Conservation (phyloP, 2,329 filamentous ascomycete genomes). For the Diplodia intermedia region DNA sequence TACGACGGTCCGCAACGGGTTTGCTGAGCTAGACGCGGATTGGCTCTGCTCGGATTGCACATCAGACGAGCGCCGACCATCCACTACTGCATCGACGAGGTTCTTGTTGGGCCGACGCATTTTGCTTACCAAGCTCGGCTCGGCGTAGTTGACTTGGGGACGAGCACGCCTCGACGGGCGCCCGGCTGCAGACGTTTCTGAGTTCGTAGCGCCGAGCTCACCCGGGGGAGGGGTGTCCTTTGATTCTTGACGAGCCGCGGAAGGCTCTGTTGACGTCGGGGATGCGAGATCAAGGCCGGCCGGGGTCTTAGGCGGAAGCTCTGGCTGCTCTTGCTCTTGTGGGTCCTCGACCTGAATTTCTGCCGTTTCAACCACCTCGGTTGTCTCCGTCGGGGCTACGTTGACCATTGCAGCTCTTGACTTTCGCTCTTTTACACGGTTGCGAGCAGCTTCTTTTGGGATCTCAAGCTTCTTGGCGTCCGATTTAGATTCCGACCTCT, state of each 20-base stretch:
- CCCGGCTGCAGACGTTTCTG: neutral
- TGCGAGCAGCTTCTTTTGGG: conserved; percentile 13
- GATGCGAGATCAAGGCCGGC: conserved; percentile 50
- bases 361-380: conserved; percentile 10
- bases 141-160: conserved; percentile 57
- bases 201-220: conserved; percentile 2
- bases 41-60: conserved; percentile 37
- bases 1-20: conserved; percentile 29
- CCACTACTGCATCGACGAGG: conserved; percentile 53
- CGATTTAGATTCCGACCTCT: conserved; percentile 36
- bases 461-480: conserved; percentile 34
- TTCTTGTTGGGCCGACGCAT: conserved; percentile 58
- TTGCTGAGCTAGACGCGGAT: conserved; percentile 27
- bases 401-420: conserved; percentile 32
- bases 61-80: conserved; percentile 34
- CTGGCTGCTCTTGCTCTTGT: conserved; percentile 33
- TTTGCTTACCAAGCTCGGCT: conserved; percentile 56
- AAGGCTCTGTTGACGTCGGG: conserved; percentile 53
- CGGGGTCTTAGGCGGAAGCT: conserved; percentile 49
- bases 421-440: conserved; percentile 33
- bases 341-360: conserved; percentile 12
- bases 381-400: conserved; percentile 20
- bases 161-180: conserved; percentile 56
- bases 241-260: conserved; percentile 10
- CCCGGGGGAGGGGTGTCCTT: conserved; percentile 16